Base-by-base conservation (phyloP, 2,329 filamentous ascomycete species). In the Curvularia spicifera region DNA sequence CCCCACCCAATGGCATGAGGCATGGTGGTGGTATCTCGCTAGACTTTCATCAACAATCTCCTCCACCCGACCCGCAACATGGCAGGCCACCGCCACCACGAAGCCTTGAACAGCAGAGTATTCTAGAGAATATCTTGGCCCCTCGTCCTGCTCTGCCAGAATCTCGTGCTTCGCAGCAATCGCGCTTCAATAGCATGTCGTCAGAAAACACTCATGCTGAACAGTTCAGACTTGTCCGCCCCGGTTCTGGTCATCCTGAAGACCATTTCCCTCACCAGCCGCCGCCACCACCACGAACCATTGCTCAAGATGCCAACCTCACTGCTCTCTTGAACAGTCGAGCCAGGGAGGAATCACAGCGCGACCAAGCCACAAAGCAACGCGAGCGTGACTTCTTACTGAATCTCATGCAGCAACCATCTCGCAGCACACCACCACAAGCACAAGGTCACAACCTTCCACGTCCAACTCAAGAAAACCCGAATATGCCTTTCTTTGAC, bases 381-480 rank as follows among this genome's bases (percentile, higher is more conserved):
- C 67, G 91, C 29, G 73, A 94, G 67, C 86, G 89, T n/a, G 90
- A 96, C 64, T 93, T 95, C 73, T 80, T 97, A 48, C 91, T 96
- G 77, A 90, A 88, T 60, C 83, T 97, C 29, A 95, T 97, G 91
- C 86, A 89, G 66, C 82, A 85, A 69, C 79, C 82, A 10, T 64
- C 67, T 4, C 69, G 72, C 20, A 66, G 57, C 28, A 76, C 74
- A 2, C 72, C 74, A 7, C 73, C 73, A 42, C 74, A 75, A 44
- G 59, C 71, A 61, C 68, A 69, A 26, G 67, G 70, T 48, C 74
- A 72, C 50, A 71, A 73, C 60, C 51, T 74, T 46, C 75, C 78
- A 45, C 75, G 76, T n/a, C 74, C 71, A 18, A 59, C 67, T 39
- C 65, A 68, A 24, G 71, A 75, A 13, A 66, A 67, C 39, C 70